Conservation (phyloP, 768 basidiomycete genomes). For the Hebeloma cylindrosporum region DNA sequence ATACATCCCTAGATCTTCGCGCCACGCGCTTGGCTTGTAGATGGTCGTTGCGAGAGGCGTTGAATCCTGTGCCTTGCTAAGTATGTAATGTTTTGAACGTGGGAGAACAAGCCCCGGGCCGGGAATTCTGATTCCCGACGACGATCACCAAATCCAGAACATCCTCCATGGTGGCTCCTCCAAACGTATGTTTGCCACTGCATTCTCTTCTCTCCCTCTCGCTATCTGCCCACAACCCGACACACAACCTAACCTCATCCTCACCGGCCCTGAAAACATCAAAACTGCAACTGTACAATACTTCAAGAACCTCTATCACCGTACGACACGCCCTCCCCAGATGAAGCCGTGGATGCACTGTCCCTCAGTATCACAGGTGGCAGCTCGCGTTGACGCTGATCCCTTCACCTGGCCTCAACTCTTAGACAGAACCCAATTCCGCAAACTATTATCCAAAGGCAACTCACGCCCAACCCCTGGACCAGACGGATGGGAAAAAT, state of each 20-base stretch:
- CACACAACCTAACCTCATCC: background rate
- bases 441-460: constrained; percentile 24
- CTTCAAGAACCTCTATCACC: constrained; percentile 13
- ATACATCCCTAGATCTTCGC: too few species aligned
- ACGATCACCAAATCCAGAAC: background rate
- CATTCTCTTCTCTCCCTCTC: background rate
- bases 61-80: too few species aligned
- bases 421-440: constrained; percentile 14
- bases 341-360: constrained; percentile 28
- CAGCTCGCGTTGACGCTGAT: constrained; percentile 6
- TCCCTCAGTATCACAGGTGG: constrained; percentile 14
- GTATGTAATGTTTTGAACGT: too few species aligned
- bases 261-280: constrained; percentile 12
- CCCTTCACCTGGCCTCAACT: constrained; percentile 27
- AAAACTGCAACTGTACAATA: constrained; percentile 10
- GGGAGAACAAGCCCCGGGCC: too few species aligned
- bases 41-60: too few species aligned
- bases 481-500: constrained; percentile 37
- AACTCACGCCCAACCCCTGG: constrained; percentile 31
- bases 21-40: too few species aligned
- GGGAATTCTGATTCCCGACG: too few species aligned
- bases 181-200: constrained; percentile 1
- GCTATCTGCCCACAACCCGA: constrained; percentile 1
- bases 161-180: constrained; percentile 10
- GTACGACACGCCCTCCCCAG: background rate